phyloP scores from a whole-genome alignment of 306 rosid species.

The Dryas drummondii region DNA sequence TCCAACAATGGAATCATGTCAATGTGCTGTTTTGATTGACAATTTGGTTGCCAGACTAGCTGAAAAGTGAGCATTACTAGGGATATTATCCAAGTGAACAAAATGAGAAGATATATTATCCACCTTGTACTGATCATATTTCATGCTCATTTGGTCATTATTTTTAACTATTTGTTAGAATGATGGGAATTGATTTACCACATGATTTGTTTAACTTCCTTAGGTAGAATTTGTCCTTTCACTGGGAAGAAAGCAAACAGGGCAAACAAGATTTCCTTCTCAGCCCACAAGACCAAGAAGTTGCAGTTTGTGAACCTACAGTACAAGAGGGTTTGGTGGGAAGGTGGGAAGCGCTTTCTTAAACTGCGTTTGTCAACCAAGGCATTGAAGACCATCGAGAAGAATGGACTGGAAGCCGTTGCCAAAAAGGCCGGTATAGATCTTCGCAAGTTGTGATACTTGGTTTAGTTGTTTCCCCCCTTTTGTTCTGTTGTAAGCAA shows the following conservation, averaged over 20 bases:
- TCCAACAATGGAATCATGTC: no score
- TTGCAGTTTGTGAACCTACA: slow-evolving; percentile 93
- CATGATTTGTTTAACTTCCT: slow-evolving; percentile 11
- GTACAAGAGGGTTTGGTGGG: slow-evolving; percentile 96
- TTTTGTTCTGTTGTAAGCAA: slow-evolving; percentile 17
- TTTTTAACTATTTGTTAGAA: neutral
- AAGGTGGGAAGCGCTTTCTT: slow-evolving; percentile 88
- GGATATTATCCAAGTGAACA: no score
- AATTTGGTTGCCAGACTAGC: neutral
- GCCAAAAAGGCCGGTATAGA: slow-evolving; percentile 97
- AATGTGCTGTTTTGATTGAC: neutral
- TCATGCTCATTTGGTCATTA: neutral
- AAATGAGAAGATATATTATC: neutral
- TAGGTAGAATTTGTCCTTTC: slow-evolving; percentile 85
- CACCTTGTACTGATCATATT: neutral
- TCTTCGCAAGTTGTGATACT: slow-evolving; percentile 64
- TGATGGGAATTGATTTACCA: neutral
- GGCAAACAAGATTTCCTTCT: slow-evolving; percentile 83
- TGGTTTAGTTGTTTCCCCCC: slow-evolving; percentile 8
- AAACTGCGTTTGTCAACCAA: slow-evolving; percentile 89
- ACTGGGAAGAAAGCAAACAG: slow-evolving; percentile 90
- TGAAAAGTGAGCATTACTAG: neutral
- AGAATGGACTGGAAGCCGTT: slow-evolving; percentile 91
- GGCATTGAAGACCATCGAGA: slow-evolving; percentile 92
- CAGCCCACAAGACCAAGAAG: slow-evolving; percentile 85